phyloP scores from a whole-genome alignment of 1,284 basidiomycete genomes.

The Puccinia polysora region DNA sequence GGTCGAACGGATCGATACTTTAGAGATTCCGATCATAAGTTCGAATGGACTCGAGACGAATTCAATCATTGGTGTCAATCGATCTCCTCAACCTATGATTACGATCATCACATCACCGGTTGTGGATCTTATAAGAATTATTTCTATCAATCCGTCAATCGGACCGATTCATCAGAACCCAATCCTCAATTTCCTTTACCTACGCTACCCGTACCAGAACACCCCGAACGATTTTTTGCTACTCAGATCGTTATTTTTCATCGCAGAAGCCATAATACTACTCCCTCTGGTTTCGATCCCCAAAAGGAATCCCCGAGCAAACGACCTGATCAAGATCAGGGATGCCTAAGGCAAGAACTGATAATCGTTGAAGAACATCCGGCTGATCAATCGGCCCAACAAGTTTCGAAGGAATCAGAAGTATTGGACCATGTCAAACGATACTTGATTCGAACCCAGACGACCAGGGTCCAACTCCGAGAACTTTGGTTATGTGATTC shows the following conservation, averaged over 20 bases:
- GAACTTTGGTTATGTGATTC: constrained; percentile 5
- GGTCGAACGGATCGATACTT: constrained; percentile 22
- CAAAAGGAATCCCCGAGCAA: too few relatives aligned
- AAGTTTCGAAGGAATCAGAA: background rate
- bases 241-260: constrained; percentile 31
- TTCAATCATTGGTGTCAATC: constrained; percentile 17
- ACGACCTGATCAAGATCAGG: background rate
- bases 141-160: background rate
- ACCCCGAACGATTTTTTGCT: constrained; percentile 28
- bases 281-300: too few relatives aligned
- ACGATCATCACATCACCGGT: constrained; percentile 28
- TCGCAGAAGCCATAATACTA: background rate
- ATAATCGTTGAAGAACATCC: background rate
- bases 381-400: background rate
- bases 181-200: background rate
- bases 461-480: background rate
- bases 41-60: constrained; percentile 33
- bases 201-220: constrained; percentile 7
- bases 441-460: background rate
- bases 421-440: background rate
- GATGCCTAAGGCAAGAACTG: background rate
- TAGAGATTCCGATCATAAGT: constrained; percentile 35
- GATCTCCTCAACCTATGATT: constrained; percentile 4
- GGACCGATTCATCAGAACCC: background rate
- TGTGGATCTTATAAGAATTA: constrained; percentile 38